Percentiles rank a stretch among this genome's conserved stretches.
Evolutionary conservation across 148 eudicot species (phyloP).

Genomic region (Gaultheria prostrata): DNA sequence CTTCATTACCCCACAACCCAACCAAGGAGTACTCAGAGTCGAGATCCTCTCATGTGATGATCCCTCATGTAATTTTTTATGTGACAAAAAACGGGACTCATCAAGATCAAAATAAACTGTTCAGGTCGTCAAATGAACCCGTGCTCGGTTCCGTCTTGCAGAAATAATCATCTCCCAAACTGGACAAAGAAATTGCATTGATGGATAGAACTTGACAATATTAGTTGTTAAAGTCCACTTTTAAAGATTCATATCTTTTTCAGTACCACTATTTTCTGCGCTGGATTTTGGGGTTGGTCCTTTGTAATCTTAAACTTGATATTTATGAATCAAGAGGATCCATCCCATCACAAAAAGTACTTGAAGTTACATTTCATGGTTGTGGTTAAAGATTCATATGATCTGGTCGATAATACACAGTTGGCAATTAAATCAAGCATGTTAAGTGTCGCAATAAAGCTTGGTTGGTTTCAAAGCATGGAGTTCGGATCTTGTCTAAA

Average conservation of each 20-base stretch:
- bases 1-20: too few relatives aligned
- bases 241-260: too few relatives aligned
- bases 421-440: background rate
- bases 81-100: too few relatives aligned
- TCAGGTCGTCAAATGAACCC: too few relatives aligned
- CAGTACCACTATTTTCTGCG: too few relatives aligned
- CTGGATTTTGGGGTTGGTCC: too few relatives aligned
- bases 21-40: too few relatives aligned
- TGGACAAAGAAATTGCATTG: background rate
- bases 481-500: background rate
- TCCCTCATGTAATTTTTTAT: too few relatives aligned
- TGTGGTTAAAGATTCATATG: background rate
- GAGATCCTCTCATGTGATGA: too few relatives aligned
- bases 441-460: background rate
- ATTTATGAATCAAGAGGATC: too few relatives aligned
- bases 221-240: background rate
- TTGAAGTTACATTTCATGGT: background rate
- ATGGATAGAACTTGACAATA: background rate
- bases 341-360: background rate
- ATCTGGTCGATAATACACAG: background rate
- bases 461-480: background rate
- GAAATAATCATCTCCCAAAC: background rate
- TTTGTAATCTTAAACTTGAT: background rate
- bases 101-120: too few relatives aligned
- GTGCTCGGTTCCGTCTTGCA: too few relatives aligned